Conservation (phyloP, 768 basidiomycete species). For the Tylopilus sp. region DNA sequence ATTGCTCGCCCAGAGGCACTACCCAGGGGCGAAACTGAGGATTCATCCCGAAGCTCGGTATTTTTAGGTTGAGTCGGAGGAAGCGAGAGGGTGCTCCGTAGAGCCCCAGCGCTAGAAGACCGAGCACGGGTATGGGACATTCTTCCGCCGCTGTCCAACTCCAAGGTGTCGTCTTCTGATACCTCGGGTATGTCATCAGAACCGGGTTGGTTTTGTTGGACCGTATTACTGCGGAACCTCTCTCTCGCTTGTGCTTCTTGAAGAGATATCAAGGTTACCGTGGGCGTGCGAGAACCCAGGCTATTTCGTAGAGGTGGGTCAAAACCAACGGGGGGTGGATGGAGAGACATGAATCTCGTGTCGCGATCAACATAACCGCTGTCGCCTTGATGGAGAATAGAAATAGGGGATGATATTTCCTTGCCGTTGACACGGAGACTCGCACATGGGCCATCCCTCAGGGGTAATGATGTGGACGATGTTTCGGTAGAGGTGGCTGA, state of each 20-base stretch:
- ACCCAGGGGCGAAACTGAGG: conserved; percentile 13
- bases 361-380: conserved; percentile 28
- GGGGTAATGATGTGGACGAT: conserved; percentile 24
- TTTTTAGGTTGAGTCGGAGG: conserved; percentile 38
- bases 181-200: conserved; percentile 27
- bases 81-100: conserved; percentile 37
- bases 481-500: conserved; percentile 36
- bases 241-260: conserved; percentile 74
- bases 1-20: conserved; percentile 42
- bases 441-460: conserved; percentile 15
- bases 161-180: conserved; percentile 19
- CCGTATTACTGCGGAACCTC: conserved; percentile 53
- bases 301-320: conserved; percentile 49
- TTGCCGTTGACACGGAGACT: conserved; percentile 39
- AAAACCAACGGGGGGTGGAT: conserved; percentile 32
- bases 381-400: conserved; percentile 33
- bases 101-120: conserved; percentile 60
- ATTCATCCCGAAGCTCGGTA: conserved; percentile 44
- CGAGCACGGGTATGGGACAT: conserved; percentile 43
- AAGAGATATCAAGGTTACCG: conserved; percentile 67
- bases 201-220: conserved; percentile 29
- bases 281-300: conserved; percentile 39
- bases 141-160: conserved; percentile 22
- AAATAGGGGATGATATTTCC: conserved; percentile 56
- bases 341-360: conserved; percentile 29